Evolutionary conservation across 163 green algal species (phyloP), one percentile per base, ranked within the genome.

Genomic region (Chlorella variabilis): DNA sequence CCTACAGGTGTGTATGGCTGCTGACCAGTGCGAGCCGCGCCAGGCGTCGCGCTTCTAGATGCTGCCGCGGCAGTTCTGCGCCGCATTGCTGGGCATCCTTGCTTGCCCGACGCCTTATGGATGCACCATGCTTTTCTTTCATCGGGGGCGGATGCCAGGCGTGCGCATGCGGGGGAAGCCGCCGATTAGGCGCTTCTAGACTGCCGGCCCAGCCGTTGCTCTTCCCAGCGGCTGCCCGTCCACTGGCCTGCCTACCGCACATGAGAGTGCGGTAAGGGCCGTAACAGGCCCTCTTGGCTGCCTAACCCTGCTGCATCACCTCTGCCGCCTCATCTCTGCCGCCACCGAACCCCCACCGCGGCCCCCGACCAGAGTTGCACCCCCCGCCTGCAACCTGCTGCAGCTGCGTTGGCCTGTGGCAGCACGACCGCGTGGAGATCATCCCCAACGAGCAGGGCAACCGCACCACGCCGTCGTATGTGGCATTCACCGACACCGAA

Each of bases 401-500:
- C 69, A 63, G 41, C 41, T 91, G 75, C 70, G 89, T 78, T 11
- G 62, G 56, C 39, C 36, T 88, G 27, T 77, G 69, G 81, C 89
- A 93, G 73, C 88, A 94, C 81, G 91, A 94, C 63, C 80, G 91
- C 25, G 88, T 92, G 4, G 88, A 92, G 65, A 91, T 93, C 82
- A 89, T 93, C 29, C 75, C 87, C 7, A 90, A 90, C 75, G 86
- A 87, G 75, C 86, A 93, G 86, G 91, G 88, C 62, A 94, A 94
- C 87, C 83, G 89, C 20, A 96, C 93, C 6, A 97, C 93, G 8
- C 93, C 93, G 41, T 94, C 89, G 1, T 97, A 96, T 71, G 93
- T 97, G 8, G 93, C 86, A 27, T 97, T 97, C 89, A 88, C 83
- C 2, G 93, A 97, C 76, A 93, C 84, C 27, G 93, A 97, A 86